Evolutionary conservation across 208 protist species (phyloP).

Genomic region (Trypanosoma congolense): DNA sequence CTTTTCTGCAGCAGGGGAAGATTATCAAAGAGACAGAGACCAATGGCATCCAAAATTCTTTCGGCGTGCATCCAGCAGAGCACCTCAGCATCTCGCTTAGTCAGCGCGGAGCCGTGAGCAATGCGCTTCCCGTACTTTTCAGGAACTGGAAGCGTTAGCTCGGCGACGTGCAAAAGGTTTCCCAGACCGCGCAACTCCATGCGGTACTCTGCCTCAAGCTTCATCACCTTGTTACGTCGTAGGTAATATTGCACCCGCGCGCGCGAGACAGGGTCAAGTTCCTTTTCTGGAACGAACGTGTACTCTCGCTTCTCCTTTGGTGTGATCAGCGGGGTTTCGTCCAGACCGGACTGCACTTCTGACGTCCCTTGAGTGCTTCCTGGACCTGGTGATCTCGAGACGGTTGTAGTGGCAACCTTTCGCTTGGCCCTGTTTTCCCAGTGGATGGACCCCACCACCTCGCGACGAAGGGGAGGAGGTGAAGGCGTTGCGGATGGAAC

Average conservation of each 20-base stretch:
- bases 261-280: constrained; percentile 62
- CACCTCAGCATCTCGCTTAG: constrained; percentile 79
- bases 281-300: constrained; percentile 34
- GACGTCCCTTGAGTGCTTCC: constrained; percentile 1
- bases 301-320: constrained; percentile 26
- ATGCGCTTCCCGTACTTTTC: constrained; percentile 19
- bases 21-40: constrained; percentile 78
- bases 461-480: constrained; percentile 72
- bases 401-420: constrained; percentile 8
- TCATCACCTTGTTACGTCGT: constrained; percentile 32
- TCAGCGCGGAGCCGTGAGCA: constrained; percentile 43
- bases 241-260: constrained; percentile 81
- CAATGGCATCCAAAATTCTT: constrained; percentile 61
- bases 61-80: constrained; percentile 90
- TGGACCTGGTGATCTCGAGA: constrained; percentile 8
- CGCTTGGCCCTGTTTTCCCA: constrained; percentile 47
- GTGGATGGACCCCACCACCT: constrained; percentile 53
- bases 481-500: constrained; percentile 39
- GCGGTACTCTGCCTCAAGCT: constrained; percentile 24
- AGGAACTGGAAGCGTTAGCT: constrained; percentile 41
- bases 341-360: background rate
- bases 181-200: constrained; percentile 28
- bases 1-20: constrained; percentile 69
- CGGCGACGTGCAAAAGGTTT: constrained; percentile 42
- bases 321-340: background rate